Base-by-base conservation (phyloP, 2,329 filamentous ascomycete species). In the Bipolaris bicolor region DNA sequence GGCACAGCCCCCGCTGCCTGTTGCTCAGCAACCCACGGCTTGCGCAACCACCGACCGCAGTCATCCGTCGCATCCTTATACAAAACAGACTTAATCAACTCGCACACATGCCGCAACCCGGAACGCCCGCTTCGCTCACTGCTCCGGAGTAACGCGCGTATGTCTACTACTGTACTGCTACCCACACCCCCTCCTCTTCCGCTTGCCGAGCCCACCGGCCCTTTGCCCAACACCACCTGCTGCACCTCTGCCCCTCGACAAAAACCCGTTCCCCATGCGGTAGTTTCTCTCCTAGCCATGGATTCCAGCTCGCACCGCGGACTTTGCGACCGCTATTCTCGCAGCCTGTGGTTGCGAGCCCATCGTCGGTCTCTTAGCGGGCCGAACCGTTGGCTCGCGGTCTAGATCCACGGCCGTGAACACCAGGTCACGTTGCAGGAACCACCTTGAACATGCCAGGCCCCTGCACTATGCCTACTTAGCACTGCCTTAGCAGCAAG, bases 301-400 rank as follows among this genome's bases (percentile, higher is more conserved):
- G 49, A 53, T 54, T 40, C n/a, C 39, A 50, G 45, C 37, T 37
- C 31, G 11, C 31, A 53, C 45, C 46, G 49, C 49, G 49, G 45
- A 53, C 45, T 24, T 53, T 49, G 49, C 46, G 22, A 56, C 54
- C 49, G 49, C 57, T 43, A 34, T 47, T 15, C 46, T 44, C 54
- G 39, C 40, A 49, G 57, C 48, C 53, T 57, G 44, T 57, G 43
- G 31, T 45, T 44, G 37, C 22, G 7, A 9, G 52, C 13, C 39
- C 46, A 41, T 43, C 16, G 55, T 54, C 49, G 22, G 31, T 43
- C 26, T 39, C 48, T 45, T 18, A 44, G 52, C 57, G 57, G 57
- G 49, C 49, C 57, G 57, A 50, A 57, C 54, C 57, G 57, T 47
- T 45, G 40, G 34, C 29, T 54, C 26, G 20, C n/a, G 49, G 54